Evolutionary conservation across 176 grass and related monocot species (phyloP).

Genomic region (Echinochloa phyllopogon): DNA sequence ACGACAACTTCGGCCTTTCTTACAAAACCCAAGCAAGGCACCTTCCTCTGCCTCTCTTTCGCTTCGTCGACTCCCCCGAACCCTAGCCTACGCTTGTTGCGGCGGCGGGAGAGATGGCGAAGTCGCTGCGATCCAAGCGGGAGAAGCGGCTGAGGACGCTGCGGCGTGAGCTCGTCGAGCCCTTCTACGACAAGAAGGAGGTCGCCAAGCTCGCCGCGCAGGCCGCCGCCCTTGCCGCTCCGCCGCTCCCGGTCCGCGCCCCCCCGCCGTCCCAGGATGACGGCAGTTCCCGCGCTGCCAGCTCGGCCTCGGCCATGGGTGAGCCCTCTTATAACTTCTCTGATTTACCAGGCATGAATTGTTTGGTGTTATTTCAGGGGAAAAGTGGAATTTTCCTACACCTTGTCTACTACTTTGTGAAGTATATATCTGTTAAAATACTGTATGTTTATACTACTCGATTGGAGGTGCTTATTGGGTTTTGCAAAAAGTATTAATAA

Average conservation of each 20-base stretch:
- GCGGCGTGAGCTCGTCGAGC: conserved; percentile 77
- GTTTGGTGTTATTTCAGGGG: neutral
- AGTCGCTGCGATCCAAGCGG: conserved; percentile 86
- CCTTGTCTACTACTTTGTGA: neutral
- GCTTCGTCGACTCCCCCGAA: conserved; percentile 50
- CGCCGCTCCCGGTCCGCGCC: conserved; percentile 56
- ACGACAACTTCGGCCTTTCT: neutral
- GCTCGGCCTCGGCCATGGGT: conserved; percentile 51
- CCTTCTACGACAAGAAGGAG: conserved; percentile 97
- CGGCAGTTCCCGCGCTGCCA: conserved; percentile 32
- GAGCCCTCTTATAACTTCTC: neutral
- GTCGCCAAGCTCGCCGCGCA: conserved; percentile 83
- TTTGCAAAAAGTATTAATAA: neutral
- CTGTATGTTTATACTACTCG: neutral
- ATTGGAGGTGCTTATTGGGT: too few species aligned
- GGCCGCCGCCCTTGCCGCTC: conserved; percentile 80
- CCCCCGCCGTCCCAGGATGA: conserved; percentile 56
- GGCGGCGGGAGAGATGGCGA: conserved; percentile 76
- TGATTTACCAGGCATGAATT: neutral
- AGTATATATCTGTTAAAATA: neutral
- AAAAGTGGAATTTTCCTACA: too few species aligned
- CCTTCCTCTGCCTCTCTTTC: neutral
- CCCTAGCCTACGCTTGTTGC: conserved; percentile 43
- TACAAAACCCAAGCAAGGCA: conserved; percentile 25
- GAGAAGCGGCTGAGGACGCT: conserved; percentile 89